A percentile compares a stretch with the other conserved stretches of the same genome.
These are phyloP conservation scores for Eimeria praecox DNA, from an alignment of 169 alveolate genomes.

Conservation along the genomic window DNA sequence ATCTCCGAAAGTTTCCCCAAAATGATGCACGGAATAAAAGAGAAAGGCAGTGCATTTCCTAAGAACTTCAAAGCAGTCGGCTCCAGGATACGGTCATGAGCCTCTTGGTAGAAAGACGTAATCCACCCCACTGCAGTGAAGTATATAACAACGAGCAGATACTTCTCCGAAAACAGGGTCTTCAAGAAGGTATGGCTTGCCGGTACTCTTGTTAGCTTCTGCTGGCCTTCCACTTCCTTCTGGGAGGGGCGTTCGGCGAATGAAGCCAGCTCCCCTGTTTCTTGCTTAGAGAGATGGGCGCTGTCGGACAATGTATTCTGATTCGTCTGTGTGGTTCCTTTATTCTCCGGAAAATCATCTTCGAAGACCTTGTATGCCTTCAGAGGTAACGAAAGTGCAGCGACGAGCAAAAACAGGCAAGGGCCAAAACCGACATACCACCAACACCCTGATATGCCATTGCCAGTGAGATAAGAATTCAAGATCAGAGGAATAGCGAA, in stretches of 20 bases:
- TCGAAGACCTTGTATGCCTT: conserved; percentile 61
- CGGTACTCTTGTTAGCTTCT: neutral
- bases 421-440: conserved; percentile 75
- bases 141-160: conserved; percentile 58
- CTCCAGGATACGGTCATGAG: conserved; percentile 69
- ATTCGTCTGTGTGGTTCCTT: neutral
- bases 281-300: conserved; percentile 14
- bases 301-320: neutral
- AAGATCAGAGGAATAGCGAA: conserved; percentile 79
- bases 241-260: neutral
- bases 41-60: conserved; percentile 70
- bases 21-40: conserved; percentile 81
- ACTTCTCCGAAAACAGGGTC: conserved; percentile 55
- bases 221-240: neutral
- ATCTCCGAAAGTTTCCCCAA: conserved; percentile 79
- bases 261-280: conserved; percentile 3
- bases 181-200: neutral
- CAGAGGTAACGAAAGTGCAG: conserved; percentile 41
- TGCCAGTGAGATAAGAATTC: conserved; percentile 7
- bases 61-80: conserved; percentile 9
- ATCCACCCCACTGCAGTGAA: conserved; percentile 75
- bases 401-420: conserved; percentile 40
- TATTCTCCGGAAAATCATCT: neutral
- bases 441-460: conserved; percentile 62
- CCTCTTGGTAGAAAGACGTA: conserved; percentile 74